Evolutionary conservation across 768 basidiomycete species (phyloP).

Genomic region (Psilocybe subaeruginosa): DNA sequence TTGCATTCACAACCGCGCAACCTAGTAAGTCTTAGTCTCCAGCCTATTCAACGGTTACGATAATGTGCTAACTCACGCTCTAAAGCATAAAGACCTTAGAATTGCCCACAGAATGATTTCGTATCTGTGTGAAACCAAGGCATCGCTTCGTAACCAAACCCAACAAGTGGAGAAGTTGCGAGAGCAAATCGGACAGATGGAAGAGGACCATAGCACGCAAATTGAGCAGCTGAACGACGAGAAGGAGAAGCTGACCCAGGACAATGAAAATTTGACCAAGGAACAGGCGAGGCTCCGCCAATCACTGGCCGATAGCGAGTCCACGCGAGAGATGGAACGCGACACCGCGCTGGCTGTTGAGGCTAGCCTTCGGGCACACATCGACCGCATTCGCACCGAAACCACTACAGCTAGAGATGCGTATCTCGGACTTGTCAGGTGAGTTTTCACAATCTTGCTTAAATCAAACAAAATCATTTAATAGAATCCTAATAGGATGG

Average conservation of each 20-base stretch:
- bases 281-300: constrained; percentile 38
- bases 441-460: constrained; percentile 25
- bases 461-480: constrained; percentile 1
- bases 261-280: constrained; percentile 35
- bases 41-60: neutral
- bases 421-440: constrained; percentile 44
- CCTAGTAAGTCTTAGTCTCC: constrained; percentile 39
- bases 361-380: constrained; percentile 44
- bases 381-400: constrained; percentile 37
- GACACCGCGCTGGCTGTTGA: constrained; percentile 55
- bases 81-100: constrained; percentile 54
- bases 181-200: neutral
- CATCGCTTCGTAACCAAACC: constrained; percentile 37
- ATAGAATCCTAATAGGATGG: constrained; percentile 19
- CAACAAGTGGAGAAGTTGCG: constrained; percentile 34
- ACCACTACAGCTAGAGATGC: constrained; percentile 45
- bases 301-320: neutral
- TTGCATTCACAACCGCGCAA: constrained; percentile 47
- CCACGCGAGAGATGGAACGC: constrained; percentile 47
- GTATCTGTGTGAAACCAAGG: constrained; percentile 52
- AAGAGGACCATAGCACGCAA: neutral
- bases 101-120: constrained; percentile 51
- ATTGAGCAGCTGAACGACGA: constrained; percentile 37
- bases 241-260: constrained; percentile 28
- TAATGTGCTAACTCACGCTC: constrained; percentile 7